phyloP scores from a whole-genome alignment of 257 asterid species.

The Avicennia marina region DNA sequence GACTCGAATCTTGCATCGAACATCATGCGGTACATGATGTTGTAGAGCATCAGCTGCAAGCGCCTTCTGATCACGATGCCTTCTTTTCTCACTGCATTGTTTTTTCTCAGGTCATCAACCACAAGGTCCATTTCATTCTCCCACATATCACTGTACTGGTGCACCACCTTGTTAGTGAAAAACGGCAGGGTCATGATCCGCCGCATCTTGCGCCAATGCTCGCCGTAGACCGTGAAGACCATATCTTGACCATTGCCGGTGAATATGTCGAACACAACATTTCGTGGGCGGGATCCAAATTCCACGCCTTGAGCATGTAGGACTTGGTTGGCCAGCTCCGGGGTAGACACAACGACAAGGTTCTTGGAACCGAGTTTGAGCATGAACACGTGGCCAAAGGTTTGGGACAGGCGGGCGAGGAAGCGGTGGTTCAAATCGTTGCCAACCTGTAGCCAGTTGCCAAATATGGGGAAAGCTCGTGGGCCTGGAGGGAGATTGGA shows the following conservation, averaged over 20 bases:
- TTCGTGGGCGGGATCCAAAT: slow-evolving; percentile 83
- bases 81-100: slow-evolving; percentile 61
- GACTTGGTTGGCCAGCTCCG: slow-evolving; percentile 75
- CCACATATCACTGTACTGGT: slow-evolving; percentile 69
- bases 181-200: slow-evolving; percentile 93
- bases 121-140: slow-evolving; percentile 73
- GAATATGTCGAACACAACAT: slow-evolving; percentile 84
- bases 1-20: slow-evolving; percentile 80
- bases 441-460: no score
- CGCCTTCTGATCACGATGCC: slow-evolving; percentile 70
- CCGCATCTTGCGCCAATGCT: slow-evolving; percentile 97
- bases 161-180: slow-evolving; percentile 87
- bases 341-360: slow-evolving; percentile 78
- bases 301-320: slow-evolving; percentile 91
- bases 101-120: slow-evolving; percentile 75
- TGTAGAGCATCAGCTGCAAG: slow-evolving; percentile 92
- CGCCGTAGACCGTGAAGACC: slow-evolving; percentile 96
- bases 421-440: no score
- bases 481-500: no score
- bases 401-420: no score
- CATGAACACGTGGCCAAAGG: no score
- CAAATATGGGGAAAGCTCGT: no score
- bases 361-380: no score
- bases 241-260: slow-evolving; percentile 91
- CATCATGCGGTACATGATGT: slow-evolving; percentile 82